Conservation (phyloP, 2,329 filamentous ascomycete genomes). For the Didymella glomerata region DNA sequence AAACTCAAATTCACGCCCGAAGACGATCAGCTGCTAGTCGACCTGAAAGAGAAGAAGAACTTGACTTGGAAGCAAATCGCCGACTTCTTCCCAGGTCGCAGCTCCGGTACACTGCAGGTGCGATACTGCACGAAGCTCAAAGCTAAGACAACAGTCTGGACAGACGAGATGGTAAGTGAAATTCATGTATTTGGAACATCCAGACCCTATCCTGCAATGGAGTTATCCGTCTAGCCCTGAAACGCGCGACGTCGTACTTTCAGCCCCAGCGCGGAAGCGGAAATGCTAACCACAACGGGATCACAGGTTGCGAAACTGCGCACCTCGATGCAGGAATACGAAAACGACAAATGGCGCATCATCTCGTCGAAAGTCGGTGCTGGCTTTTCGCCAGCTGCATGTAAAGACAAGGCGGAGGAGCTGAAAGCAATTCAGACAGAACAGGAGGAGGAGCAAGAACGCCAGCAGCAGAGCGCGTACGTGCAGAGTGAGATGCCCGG, state of each 20-base stretch:
- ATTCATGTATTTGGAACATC: slow-evolving; percentile 20
- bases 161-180: slow-evolving; percentile 82
- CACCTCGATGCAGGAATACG: slow-evolving; percentile 81
- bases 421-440: slow-evolving; percentile 53
- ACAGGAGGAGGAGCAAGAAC: slow-evolving; percentile 35
- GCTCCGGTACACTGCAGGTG: slow-evolving; percentile 89
- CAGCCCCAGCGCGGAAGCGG: slow-evolving; percentile 36
- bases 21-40: slow-evolving; percentile 86
- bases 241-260: slow-evolving; percentile 48
- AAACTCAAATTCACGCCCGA: slow-evolving; percentile 95
- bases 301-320: slow-evolving; percentile 79
- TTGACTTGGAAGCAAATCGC: slow-evolving; percentile 98
- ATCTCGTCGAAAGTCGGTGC: slow-evolving; percentile 89
- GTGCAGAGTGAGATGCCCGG: slow-evolving; percentile 43
- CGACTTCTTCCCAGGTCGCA: slow-evolving; percentile 91
- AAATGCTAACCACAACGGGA: slow-evolving; percentile 47
- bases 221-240: slow-evolving; percentile 29
- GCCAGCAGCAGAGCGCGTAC: slow-evolving; percentile 41
- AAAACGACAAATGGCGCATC: slow-evolving; percentile 92
- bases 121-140: slow-evolving; percentile 95
- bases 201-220: slow-evolving; percentile 12
- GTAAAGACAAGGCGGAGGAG: slow-evolving; percentile 79
- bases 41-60: slow-evolving; percentile 93
- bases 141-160: slow-evolving; percentile 93
- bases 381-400: slow-evolving; percentile 86